Base-by-base conservation (phyloP, 257 asterid genomes). In the Orobanche coerulescens region DNA sequence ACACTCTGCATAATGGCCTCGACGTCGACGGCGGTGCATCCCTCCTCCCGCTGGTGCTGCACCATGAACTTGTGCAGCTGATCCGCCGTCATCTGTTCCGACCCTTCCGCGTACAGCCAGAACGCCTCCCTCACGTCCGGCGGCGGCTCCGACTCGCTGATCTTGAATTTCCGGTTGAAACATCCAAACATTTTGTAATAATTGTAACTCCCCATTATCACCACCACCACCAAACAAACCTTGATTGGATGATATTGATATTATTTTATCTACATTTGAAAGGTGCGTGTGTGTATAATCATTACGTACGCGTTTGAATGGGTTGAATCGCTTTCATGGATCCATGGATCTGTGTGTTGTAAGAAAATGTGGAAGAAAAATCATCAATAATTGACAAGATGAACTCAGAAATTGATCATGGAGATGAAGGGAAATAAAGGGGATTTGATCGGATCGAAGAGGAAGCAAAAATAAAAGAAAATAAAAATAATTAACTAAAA, bases 101-200 rank as follows among this genome's bases (percentile, higher is more conserved):
- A 78, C 0, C 81, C 86, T 0, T 60, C 88, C 11, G 98, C 31
- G 73, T 75, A 93, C 62, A 52, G 73, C 23, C 54, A 55, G 73
- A 93, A 89, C 7, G 80, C 89, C 71, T 68, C 81, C 80, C 73
- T 77, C 43, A 93, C 95, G 73, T 93, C 96, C 78, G 85, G 84
- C 42, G 98, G 97, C 40, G 97, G 90, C 77, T 80, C 95, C 64
- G 79, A 58, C 74, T 93, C 98, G 73, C 82, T 86, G 66, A 86
- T 80, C 77, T 88, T 88, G 58, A 93, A 93, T 78, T 89, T 93
- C 74, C 97, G 88, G 67, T 82, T 89, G 61, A 93, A 93, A 62
- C 88, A 83, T 0, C 98, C 95, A 9, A 93, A 89, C 96, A 93
- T 86, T 53, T 75, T 84, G 83, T 93, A 93, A 66, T 84, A 84